Percentiles rank a stretch among this genome's conserved stretches.
Conservation (phyloP, 2,329 filamentous ascomycete genomes). For the Curvularia verruculosa region DNA sequence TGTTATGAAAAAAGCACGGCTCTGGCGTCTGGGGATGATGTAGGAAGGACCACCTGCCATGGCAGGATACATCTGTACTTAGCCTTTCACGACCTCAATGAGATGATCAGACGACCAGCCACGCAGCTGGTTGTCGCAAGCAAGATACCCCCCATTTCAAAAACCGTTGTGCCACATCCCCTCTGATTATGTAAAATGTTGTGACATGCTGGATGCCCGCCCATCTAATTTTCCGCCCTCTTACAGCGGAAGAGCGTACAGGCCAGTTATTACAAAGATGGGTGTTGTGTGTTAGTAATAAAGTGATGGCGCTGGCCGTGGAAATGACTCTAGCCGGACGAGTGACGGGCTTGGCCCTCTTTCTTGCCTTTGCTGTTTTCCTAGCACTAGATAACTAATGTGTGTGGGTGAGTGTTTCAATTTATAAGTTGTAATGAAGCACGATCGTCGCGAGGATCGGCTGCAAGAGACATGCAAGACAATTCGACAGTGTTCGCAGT, state of each 20-base stretch:
- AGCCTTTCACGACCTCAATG: slow-evolving; percentile 40
- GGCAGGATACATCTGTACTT: slow-evolving; percentile 36
- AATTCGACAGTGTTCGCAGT: neutral
- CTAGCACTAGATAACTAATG: neutral
- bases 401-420: neutral
- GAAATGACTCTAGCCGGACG: slow-evolving; percentile 2
- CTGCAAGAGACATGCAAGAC: neutral
- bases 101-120: slow-evolving; percentile 39
- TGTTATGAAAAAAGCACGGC: slow-evolving; percentile 45
- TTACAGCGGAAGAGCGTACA: neutral
- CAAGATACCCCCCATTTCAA: slow-evolving; percentile 13
- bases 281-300: too few relatives aligned
- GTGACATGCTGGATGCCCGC: slow-evolving; percentile 7
- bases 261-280: too few relatives aligned
- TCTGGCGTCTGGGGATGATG: slow-evolving; percentile 46
- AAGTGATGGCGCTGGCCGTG: neutral
- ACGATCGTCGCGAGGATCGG: neutral
- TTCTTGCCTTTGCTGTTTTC: neutral
- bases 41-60: slow-evolving; percentile 37
- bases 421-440: neutral
- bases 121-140: slow-evolving; percentile 30
- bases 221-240: neutral
- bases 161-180: neutral
- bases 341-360: neutral
- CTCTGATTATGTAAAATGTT: neutral